Evolutionary conservation across 2,329 filamentous ascomycete genomes (phyloP).

Genomic region (Stagonosporopsis chrysanthemi): DNA sequence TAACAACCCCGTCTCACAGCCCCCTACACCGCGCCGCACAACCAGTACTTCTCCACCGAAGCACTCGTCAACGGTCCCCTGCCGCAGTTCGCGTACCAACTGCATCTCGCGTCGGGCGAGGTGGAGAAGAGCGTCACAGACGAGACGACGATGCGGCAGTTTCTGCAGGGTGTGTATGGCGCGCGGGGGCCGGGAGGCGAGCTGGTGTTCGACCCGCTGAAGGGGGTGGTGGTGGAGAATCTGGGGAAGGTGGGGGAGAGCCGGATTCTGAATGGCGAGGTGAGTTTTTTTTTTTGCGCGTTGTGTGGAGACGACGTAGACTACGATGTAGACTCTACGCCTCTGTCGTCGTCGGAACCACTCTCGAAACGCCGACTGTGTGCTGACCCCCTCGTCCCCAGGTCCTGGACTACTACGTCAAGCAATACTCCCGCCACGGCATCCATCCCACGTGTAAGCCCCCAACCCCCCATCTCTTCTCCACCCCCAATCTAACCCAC

Average conservation of each 20-base stretch:
- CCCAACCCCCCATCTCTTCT: not conserved
- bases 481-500: not conserved
- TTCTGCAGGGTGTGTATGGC: slow-evolving; percentile 76
- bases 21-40: slow-evolving; percentile 68
- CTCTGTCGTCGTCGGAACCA: no score
- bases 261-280: slow-evolving; percentile 68
- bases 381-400: slow-evolving; percentile 54
- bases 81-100: slow-evolving; percentile 82
- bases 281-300: slow-evolving; percentile 37
- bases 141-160: slow-evolving; percentile 69
- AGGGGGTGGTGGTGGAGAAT: slow-evolving; percentile 71
- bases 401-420: slow-evolving; percentile 74
- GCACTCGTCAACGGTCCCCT: slow-evolving; percentile 64
- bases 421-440: slow-evolving; percentile 74
- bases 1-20: slow-evolving; percentile 1
- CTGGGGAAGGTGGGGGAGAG: slow-evolving; percentile 65
- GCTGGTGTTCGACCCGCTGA: slow-evolving; percentile 63
- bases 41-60: slow-evolving; percentile 64
- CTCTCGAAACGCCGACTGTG: no score
- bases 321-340: not conserved
- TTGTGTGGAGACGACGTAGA: not conserved
- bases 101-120: slow-evolving; percentile 76
- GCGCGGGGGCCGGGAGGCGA: slow-evolving; percentile 66
- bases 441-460: slow-evolving; percentile 73
- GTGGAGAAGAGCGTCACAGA: slow-evolving; percentile 57